Evolutionary conservation across 345 rosid genomes (phyloP).

Genomic region (Gossypium raimondii): DNA sequence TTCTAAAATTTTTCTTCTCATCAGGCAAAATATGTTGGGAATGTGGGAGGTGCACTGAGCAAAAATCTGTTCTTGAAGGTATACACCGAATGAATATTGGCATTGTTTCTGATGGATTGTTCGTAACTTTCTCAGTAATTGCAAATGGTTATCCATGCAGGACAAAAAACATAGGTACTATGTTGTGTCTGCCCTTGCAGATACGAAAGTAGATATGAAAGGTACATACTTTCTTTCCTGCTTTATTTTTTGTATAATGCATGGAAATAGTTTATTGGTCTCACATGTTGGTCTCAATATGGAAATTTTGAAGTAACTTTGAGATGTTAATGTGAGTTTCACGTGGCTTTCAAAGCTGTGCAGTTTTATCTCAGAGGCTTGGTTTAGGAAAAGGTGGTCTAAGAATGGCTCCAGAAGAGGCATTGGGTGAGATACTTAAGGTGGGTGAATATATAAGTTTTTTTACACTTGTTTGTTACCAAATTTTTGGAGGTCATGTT

Average conservation of each 20-base stretch:
- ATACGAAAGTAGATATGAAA: conserved; percentile 82
- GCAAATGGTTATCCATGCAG: conserved; percentile 34
- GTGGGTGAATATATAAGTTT: conserved; percentile 26
- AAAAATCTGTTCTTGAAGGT: conserved; percentile 91
- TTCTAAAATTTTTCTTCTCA: neutral
- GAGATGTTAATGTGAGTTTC: conserved; percentile 28
- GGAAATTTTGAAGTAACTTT: conserved; percentile 1
- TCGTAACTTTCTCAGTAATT: neutral
- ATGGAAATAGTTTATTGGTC: neutral
- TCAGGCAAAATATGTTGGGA: conserved; percentile 73
- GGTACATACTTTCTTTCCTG: conserved; percentile 31
- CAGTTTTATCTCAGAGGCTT: conserved; percentile 91
- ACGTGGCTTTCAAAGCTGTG: conserved; percentile 30
- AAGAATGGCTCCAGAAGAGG: conserved; percentile 94
- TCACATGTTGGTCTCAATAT: neutral
- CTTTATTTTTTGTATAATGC: neutral
- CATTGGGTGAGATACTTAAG: conserved; percentile 74
- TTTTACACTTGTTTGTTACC: neutral
- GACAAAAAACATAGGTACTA: conserved; percentile 81
- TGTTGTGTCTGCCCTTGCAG: conserved; percentile 64
- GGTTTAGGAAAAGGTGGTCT: conserved; percentile 92
- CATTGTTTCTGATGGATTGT: neutral
- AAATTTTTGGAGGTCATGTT: neutral
- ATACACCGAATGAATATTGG: neutral
- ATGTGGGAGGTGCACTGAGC: conserved; percentile 59